Evolutionary conservation across 495 filamentous ascomycete genomes (phyloP).

Genomic region (Talaromyces thailandensis): DNA sequence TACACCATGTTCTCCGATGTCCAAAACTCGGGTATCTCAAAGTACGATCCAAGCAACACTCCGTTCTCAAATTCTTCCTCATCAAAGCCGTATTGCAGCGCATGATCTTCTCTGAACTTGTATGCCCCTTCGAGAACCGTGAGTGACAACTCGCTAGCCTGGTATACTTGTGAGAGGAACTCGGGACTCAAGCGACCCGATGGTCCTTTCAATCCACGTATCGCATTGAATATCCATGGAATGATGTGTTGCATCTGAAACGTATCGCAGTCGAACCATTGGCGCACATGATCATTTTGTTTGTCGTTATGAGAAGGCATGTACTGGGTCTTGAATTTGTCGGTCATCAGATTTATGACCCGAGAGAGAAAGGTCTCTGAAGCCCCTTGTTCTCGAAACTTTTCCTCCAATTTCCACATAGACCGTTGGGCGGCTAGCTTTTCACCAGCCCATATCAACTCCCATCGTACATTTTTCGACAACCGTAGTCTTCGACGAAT

Average conservation of each 20-base stretch:
- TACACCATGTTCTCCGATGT: constrained; percentile 46
- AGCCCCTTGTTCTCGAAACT: constrained; percentile 34
- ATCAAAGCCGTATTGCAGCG: constrained; percentile 59
- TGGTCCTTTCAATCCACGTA: constrained; percentile 47
- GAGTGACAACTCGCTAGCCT: constrained; percentile 73
- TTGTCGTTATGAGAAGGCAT: constrained; percentile 44
- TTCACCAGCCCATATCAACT: constrained; percentile 80
- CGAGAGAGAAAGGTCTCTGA: constrained; percentile 52
- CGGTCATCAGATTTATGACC: constrained; percentile 59
- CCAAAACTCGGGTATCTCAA: constrained; percentile 70
- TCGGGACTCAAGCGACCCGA: constrained; percentile 22
- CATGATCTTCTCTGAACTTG: constrained; percentile 59
- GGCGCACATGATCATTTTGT: constrained; percentile 63
- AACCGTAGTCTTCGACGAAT: constrained; percentile 45
- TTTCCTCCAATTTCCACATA: constrained; percentile 71
- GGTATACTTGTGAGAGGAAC: constrained; percentile 49
- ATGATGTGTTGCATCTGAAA: constrained; percentile 64
- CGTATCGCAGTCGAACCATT: constrained; percentile 76
- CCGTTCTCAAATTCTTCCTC: constrained; percentile 59
- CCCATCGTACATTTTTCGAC: constrained; percentile 52
- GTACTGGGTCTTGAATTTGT: constrained; percentile 51
- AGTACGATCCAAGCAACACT: constrained; percentile 49
- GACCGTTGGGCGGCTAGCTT: constrained; percentile 76
- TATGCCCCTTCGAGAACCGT: constrained; percentile 63
- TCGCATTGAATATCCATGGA: constrained; percentile 62